Base-by-base conservation (phyloP, 169 alveolate species). In the Eimeria zaria region DNA sequence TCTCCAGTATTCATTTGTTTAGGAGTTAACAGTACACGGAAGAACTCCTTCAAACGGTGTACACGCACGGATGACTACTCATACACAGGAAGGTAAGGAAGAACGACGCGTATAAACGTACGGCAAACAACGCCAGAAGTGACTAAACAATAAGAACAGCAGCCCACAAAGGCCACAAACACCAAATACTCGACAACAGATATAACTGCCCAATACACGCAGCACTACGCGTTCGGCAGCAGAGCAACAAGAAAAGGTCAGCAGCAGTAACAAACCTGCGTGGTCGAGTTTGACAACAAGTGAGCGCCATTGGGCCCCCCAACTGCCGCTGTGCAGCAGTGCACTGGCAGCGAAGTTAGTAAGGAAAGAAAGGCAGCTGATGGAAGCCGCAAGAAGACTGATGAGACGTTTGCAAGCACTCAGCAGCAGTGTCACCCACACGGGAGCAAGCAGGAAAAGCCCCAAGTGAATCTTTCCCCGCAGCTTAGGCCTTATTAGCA, bases 381-480 rank as follows among this genome's bases (percentile, higher is more conserved):
- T 53, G 33, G 88, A 84, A 8, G 94, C 96, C n/a, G 96, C 96
- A 46, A 80, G n/a, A 33, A 93, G 27, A 22, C 90, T 69, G 62
- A 76, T n/a, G 51, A 78, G 64, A 53, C 96, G 83, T 62, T 64
- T 80, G 93, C 96, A 93, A 30, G 85, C 94, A 46, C 93, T 80
- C 88, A 93, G 60, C 62, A 93, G 51, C 76, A 80, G 27, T 2
- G 36, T 51, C 41, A 67, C 67, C 96, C 96, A 93, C 46, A 81
- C 46, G 11, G 96, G 96, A 6, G 94, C 62, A 48, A 83, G 67
- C 33, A 93, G 48, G 16, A 93, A 44, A 58, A 93, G 93, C 69
- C 44, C 60, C 74, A 93, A 67, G 69, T 93, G 96, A 39, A 93
- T 93, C 46, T 80, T 93, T n/a, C 96, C 96, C 44, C 96, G 85